Evolutionary conservation across 352 stramenopile genomes (phyloP).

Genomic region (Phytopythium cucurbitacearum): DNA sequence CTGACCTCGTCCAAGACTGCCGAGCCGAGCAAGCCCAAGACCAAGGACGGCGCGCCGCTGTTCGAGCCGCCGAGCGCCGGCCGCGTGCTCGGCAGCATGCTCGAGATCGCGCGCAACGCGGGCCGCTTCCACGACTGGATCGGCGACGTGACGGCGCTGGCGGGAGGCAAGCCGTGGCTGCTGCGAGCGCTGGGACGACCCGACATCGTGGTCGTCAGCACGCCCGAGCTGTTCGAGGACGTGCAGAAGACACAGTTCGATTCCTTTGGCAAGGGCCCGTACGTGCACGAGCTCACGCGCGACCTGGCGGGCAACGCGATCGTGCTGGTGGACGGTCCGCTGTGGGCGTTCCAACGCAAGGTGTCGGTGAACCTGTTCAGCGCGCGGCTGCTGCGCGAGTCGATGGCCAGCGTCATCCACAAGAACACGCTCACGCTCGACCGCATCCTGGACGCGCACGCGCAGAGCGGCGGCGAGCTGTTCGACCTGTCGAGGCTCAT

Average conservation of each 20-base stretch:
- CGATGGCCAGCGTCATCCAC: slow-evolving; percentile 33
- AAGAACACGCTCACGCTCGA: slow-evolving; percentile 27
- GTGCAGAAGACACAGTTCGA: slow-evolving; percentile 52
- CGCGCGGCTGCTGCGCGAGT: slow-evolving; percentile 26
- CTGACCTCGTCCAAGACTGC: not conserved
- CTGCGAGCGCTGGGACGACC: slow-evolving; percentile 38
- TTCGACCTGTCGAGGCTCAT: slow-evolving; percentile 24
- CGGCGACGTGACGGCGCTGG: slow-evolving; percentile 28
- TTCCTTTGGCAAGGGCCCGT: slow-evolving; percentile 36
- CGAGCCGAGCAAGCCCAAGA: not conserved
- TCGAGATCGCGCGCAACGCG: slow-evolving; percentile 24
- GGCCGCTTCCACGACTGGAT: slow-evolving; percentile 59
- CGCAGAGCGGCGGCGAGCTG: slow-evolving; percentile 4
- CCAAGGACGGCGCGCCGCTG: slow-evolving; percentile 1
- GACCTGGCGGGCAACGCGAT: slow-evolving; percentile 45
- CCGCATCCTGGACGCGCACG: slow-evolving; percentile 15
- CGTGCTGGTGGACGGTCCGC: slow-evolving; percentile 34
- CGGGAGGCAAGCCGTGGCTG: slow-evolving; percentile 39
- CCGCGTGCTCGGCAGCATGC: slow-evolving; percentile 28
- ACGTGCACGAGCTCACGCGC: slow-evolving; percentile 29
- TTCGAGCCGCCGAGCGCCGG: slow-evolving; percentile 11
- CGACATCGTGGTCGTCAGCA: slow-evolving; percentile 21
- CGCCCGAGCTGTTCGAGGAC: slow-evolving; percentile 30
- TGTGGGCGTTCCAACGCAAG: slow-evolving; percentile 35
- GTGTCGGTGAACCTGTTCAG: slow-evolving; percentile 36